Base-by-base conservation (phyloP, 495 filamentous ascomycete genomes). In the Gamarada debralockiae region DNA sequence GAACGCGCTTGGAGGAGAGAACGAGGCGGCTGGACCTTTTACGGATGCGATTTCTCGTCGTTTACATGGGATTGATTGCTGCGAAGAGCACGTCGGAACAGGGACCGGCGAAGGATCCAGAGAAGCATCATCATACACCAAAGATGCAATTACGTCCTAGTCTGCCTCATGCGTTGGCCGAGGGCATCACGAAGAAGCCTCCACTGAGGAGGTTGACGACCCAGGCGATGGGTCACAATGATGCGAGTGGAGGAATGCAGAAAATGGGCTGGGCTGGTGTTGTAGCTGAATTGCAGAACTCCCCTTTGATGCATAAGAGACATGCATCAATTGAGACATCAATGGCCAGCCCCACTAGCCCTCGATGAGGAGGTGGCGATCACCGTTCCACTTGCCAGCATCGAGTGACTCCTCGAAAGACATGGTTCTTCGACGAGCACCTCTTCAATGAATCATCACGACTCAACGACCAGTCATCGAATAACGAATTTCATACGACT, bases 21-120 rank as follows among this genome's bases (percentile, higher is more conserved):
- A 72, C 77, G 52, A 81, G 76, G 18, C 77, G 73, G 5, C 69
- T 86, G 62, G 83, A 88, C 53, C 67, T 77, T 55, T 69, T 79
- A 34, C 71, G 76, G 55, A 84, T 77, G 65, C 79, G 82, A 24
- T 82, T 76, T 55, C 58, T 81, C 10, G 73, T 78, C 13, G 66
- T 79, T 58, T 72, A 81, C 62, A 67, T 79, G 76, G 66, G 78
- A 49, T 63, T 79, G 55, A 67, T 80, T 49, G 64, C 79, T 25
- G 58, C 72, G 27, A 65, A 65, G 50, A 64, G 67, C 57, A 60
- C 60, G 40, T 54, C 63, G 40, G 66, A 67, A 42, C 64, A 65
- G 42, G 13, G 15, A 25, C 21, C 66, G 66, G 48, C 58, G 60
- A 70, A 17, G 36, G 67, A 66, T 45, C 65, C 55, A 39, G 66